Evolutionary conservation across 495 filamentous ascomycete species (phyloP).

Genomic region (Letharia lupina): DNA sequence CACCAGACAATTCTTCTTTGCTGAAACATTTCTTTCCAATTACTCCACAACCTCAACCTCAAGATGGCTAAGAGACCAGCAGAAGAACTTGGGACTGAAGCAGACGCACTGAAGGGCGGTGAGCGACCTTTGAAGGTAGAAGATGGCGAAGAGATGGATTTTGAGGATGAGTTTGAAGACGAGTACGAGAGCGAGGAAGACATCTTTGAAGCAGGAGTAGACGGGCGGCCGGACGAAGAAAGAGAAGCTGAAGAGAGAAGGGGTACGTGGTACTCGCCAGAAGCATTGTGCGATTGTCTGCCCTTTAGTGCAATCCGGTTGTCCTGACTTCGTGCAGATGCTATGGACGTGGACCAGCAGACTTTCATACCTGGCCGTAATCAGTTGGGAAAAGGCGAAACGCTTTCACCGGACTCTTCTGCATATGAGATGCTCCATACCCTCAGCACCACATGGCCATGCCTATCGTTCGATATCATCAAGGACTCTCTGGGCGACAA

Average conservation of each 20-base stretch:
- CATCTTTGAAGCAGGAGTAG: constrained; percentile 87
- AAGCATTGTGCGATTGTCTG: constrained; percentile 25
- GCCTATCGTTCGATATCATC: constrained; percentile 89
- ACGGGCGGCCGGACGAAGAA: constrained; percentile 87
- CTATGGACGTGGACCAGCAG: constrained; percentile 85
- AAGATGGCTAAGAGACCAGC: constrained; percentile 63
- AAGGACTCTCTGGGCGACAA: constrained; percentile 82
- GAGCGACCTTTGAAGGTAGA: constrained; percentile 47
- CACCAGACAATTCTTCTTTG: neutral
- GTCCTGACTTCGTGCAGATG: constrained; percentile 40
- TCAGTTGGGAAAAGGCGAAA: constrained; percentile 80
- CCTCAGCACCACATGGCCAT: constrained; percentile 88
- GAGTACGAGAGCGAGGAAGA: constrained; percentile 97
- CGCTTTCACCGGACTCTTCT: constrained; percentile 76
- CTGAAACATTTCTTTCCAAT: neutral
- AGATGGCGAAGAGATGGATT: constrained; percentile 61
- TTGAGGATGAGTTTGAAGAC: constrained; percentile 94
- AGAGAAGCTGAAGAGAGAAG: constrained; percentile 74
- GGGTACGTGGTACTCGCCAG: constrained; percentile 39
- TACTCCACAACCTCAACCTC: neutral
- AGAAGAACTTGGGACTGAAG: constrained; percentile 46
- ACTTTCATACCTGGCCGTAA: constrained; percentile 90
- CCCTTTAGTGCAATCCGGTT: constrained; percentile 1
- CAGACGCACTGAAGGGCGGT: constrained; percentile 58
- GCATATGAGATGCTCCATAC: constrained; percentile 96